Percentiles rank a stretch among this genome's conserved stretches.
Evolutionary conservation across 2,329 filamentous ascomycete genomes (phyloP).

Genomic region (Ploettnerulaceae sp.): DNA sequence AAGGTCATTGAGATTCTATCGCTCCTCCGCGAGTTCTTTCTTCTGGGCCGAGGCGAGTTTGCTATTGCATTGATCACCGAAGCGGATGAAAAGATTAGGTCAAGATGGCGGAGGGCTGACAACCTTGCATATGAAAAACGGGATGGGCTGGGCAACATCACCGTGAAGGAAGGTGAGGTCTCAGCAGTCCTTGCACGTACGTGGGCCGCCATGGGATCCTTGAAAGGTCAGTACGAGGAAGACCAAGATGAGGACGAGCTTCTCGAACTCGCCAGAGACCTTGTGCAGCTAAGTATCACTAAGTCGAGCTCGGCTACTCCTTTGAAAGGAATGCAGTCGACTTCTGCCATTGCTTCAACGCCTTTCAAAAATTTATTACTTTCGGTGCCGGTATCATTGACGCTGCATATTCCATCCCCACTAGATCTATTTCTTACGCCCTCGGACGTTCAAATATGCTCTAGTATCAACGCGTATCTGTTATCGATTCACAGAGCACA

Average conservation of each 20-base stretch:
- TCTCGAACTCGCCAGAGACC: conserved; percentile 74
- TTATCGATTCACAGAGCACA: conserved; percentile 81
- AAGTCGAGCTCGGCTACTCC: conserved; percentile 41
- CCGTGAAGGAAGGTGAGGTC: conserved; percentile 84
- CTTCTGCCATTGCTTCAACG: conserved; percentile 34
- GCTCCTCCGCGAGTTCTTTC: conserved; percentile 78
- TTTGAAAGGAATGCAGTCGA: conserved; percentile 25
- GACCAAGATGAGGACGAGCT: conserved; percentile 71
- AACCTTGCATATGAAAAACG: conserved; percentile 53
- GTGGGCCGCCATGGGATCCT: conserved; percentile 73
- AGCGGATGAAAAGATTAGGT: conserved; percentile 74
- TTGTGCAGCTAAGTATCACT: conserved; percentile 63
- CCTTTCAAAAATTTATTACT: conserved; percentile 80
- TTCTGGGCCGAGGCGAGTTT: conserved; percentile 86
- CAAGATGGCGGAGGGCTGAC: conserved; percentile 62
- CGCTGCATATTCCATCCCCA: conserved; percentile 69
- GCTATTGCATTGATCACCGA: conserved; percentile 80
- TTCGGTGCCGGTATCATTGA: conserved; percentile 67
- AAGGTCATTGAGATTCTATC: conserved; percentile 73
- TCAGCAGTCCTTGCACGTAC: conserved; percentile 69
- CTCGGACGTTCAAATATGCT: conserved; percentile 73
- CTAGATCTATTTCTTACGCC: conserved; percentile 81
- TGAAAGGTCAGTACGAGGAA: conserved; percentile 66
- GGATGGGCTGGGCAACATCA: conserved; percentile 55
- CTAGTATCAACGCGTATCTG: conserved; percentile 81